Evolutionary conservation across 106 monocot genomes (phyloP).

Genomic region (Dendrobium nobile): DNA sequence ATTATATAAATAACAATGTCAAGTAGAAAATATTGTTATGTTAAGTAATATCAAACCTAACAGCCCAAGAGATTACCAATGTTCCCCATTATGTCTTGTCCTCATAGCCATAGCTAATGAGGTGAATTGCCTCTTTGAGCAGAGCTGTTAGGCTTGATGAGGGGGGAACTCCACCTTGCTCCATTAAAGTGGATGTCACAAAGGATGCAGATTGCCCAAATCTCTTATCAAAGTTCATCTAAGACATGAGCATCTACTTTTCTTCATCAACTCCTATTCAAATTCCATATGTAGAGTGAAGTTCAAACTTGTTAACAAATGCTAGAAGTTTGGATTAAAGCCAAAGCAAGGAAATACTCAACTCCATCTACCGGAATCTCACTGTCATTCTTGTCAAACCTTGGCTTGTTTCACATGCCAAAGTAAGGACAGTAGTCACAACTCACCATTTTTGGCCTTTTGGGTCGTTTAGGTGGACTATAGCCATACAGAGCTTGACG

Average conservation of each 20-base stretch:
- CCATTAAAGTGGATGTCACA: conserved; percentile 92
- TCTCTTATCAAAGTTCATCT: conserved; percentile 94
- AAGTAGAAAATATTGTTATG: background rate
- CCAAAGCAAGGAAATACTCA: conserved; percentile 4
- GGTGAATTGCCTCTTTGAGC: conserved; percentile 94
- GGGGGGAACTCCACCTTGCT: conserved; percentile 86
- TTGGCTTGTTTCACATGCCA: conserved; percentile 62
- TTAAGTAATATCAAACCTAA: background rate
- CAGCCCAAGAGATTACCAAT: conserved; percentile 36
- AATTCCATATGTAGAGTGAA: background rate
- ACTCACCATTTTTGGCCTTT: conserved; percentile 80
- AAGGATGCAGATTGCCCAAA: conserved; percentile 91
- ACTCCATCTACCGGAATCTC: conserved; percentile 24
- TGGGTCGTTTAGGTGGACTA: conserved; percentile 78
- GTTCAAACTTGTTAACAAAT: background rate
- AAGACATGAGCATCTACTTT: conserved; percentile 59
- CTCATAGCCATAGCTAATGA: conserved; percentile 96
- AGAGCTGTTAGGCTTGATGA: conserved; percentile 82
- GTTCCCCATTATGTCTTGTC: conserved; percentile 93
- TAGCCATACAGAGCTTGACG: conserved; percentile 85
- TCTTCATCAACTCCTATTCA: conserved; percentile 56
- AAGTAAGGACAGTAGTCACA: conserved; percentile 88
- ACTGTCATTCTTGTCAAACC: conserved; percentile 24
- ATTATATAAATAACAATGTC: too few relatives aligned
- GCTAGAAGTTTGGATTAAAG: background rate